These are phyloP conservation scores for Knufia fluminis DNA, from an alignment of 2,329 filamentous ascomycete genomes.

Conservation along the genomic window DNA sequence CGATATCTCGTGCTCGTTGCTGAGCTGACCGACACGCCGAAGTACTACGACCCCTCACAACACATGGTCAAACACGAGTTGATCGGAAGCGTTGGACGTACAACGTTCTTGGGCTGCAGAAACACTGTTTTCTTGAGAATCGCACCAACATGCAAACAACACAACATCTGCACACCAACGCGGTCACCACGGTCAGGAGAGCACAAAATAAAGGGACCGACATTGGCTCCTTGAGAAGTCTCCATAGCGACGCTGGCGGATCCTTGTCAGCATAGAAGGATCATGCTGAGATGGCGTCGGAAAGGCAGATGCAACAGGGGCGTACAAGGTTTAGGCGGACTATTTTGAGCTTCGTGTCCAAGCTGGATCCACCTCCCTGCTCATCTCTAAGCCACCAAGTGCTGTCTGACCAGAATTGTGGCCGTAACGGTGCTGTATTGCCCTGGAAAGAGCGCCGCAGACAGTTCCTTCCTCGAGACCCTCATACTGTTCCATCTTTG, in stretches of 20 bases:
- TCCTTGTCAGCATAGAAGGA: background rate
- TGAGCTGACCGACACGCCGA: background rate
- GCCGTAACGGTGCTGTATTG: conserved; percentile 2
- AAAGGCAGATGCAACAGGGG: background rate
- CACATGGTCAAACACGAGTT: background rate
- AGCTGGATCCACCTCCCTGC: conserved; percentile 1
- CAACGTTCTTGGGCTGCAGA: conserved; percentile 3
- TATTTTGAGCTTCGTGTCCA: conserved; percentile 2
- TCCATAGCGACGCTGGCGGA: conserved; percentile 8
- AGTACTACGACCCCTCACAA: background rate
- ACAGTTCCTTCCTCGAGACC: background rate
- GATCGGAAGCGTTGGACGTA: conserved; percentile 3
- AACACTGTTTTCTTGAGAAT: background rate
- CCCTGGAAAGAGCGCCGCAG: background rate
- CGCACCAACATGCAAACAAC: background rate
- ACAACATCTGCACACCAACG: background rate
- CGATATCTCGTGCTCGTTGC: background rate
- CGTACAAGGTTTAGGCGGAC: background rate
- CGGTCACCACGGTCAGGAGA: conserved; percentile 1
- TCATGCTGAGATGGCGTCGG: background rate
- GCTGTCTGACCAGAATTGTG: background rate
- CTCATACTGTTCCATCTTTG: background rate
- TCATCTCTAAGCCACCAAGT: conserved; percentile 4
- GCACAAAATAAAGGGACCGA: background rate
- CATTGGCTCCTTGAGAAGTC: background rate